Percentiles rank a stretch among this genome's conserved stretches.
Conservation (phyloP, 768 basidiomycete species). For the Psilocybe tampanensis region DNA sequence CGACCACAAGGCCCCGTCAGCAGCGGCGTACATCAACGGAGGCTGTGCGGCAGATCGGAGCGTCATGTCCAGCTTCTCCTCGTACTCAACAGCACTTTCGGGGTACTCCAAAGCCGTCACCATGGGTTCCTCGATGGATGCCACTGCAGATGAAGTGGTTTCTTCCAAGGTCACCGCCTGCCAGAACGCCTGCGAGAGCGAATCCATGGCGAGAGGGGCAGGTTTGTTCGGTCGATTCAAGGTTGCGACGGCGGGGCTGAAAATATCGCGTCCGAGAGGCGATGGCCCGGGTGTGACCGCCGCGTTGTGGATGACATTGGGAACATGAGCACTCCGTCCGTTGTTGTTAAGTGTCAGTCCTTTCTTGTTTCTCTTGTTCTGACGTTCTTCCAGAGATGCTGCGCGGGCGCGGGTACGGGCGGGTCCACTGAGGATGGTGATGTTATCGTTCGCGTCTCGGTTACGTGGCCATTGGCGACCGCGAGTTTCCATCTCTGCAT, state of each 20-base stretch:
- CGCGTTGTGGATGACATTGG: conserved; percentile 10
- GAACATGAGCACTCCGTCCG: not conserved
- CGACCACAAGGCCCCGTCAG: conserved; percentile 45
- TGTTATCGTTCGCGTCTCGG: conserved; percentile 11
- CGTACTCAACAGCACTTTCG: conserved; percentile 31
- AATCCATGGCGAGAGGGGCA: conserved; percentile 32
- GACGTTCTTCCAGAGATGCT: conserved; percentile 20
- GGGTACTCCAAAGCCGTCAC: conserved; percentile 35
- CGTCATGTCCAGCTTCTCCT: conserved; percentile 29
- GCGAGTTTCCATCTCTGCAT: conserved; percentile 16
- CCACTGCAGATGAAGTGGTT: conserved; percentile 13
- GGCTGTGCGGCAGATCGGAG: conserved; percentile 29
- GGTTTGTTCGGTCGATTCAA: conserved; percentile 33
- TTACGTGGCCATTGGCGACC: conserved; percentile 19
- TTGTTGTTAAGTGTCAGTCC: conserved; percentile 21
- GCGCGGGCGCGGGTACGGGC: conserved; percentile 22
- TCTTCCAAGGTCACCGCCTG: conserved; percentile 40
- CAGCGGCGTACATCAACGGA: conserved; percentile 41
- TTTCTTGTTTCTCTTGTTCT: conserved; percentile 22
- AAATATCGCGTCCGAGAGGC: conserved; percentile 30
- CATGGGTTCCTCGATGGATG: conserved; percentile 30
- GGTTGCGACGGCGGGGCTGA: conserved; percentile 28
- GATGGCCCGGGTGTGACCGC: conserved; percentile 26
- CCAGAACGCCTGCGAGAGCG: conserved; percentile 49
- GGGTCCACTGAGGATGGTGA: conserved; percentile 12